Percentiles rank a stretch among this genome's conserved stretches.
Conservation (phyloP, 306 rosid genomes). For the Vigna nakashimae region DNA sequence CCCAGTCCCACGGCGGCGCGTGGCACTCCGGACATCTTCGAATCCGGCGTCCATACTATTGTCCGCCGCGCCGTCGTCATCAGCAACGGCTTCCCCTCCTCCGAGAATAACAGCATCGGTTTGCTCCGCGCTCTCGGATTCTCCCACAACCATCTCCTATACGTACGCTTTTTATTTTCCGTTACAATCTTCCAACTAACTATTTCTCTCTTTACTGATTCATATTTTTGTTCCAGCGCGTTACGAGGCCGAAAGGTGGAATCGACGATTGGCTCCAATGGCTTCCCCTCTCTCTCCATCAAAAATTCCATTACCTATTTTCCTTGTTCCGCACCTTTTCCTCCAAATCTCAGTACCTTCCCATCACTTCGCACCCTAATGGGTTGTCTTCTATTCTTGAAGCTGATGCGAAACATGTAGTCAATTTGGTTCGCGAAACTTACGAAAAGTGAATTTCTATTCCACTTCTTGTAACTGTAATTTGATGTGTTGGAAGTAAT, state of each 20-base stretch:
- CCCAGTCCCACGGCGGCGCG: conserved; percentile 65
- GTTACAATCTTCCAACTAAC: neutral
- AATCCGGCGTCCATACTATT: conserved; percentile 78
- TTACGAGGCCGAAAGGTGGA: conserved; percentile 87
- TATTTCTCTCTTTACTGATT: neutral
- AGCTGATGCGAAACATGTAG: conserved; percentile 81
- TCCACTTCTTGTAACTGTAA: conserved; percentile 36
- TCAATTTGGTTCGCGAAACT: conserved; percentile 70
- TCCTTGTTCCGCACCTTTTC: conserved; percentile 10
- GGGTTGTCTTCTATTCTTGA: conserved; percentile 83
- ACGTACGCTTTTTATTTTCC: conserved; percentile 13
- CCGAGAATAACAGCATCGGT: conserved; percentile 92
- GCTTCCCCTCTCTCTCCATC: conserved; percentile 88
- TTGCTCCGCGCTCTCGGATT: conserved; percentile 90
- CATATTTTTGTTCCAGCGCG: conserved; percentile 60
- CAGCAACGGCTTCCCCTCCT: conserved; percentile 71
- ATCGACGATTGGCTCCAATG: conserved; percentile 86
- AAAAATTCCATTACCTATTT: conserved; percentile 38
- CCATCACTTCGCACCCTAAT: conserved; percentile 47
- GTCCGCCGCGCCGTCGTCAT: conserved; percentile 84
- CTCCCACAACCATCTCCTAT: conserved; percentile 68
- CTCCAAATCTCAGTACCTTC: conserved; percentile 49
- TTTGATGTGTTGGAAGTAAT: conserved; percentile 13
- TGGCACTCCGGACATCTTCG: conserved; percentile 75
- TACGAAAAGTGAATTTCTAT: conserved; percentile 68